Conservation (phyloP, 106 monocot species). For the Ottelia alismoides region DNA sequence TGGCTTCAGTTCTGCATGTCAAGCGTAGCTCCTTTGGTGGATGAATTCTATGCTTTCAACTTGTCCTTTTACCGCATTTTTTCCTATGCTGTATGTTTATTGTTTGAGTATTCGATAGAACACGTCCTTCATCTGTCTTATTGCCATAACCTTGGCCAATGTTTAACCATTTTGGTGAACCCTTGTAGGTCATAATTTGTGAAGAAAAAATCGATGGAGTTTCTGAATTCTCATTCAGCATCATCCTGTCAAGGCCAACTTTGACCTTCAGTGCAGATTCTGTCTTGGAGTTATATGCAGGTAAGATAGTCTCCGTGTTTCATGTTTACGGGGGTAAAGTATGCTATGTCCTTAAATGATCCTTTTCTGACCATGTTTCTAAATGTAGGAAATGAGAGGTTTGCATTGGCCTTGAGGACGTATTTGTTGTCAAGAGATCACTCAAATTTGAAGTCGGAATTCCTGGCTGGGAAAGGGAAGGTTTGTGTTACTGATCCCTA, state of each 20-base stretch:
- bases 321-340: too few species aligned
- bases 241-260: constrained; percentile 42
- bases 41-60: too few species aligned
- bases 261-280: constrained; percentile 24
- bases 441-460: constrained; percentile 44
- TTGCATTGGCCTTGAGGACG: constrained; percentile 34
- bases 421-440: constrained; percentile 59
- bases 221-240: constrained; percentile 47
- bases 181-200: constrained; percentile 49
- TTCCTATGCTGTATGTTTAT: too few species aligned
- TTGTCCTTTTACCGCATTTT: too few species aligned
- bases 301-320: too few species aligned
- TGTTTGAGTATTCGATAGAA: too few species aligned
- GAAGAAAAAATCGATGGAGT: constrained; percentile 46
- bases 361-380: neutral
- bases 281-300: constrained; percentile 28
- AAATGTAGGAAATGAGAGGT: constrained; percentile 59
- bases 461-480: constrained; percentile 64
- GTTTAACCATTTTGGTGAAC: neutral
- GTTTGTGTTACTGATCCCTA: too few species aligned
- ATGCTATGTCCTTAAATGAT: too few species aligned
- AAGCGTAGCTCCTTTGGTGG: too few species aligned
- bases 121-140: neutral
- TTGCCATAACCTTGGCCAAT: neutral
- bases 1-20: too few species aligned